Evolutionary conservation across 2,329 filamentous ascomycete genomes (phyloP), one percentile per base, ranked within the genome.

Genomic region (Xylaria sp.): DNA sequence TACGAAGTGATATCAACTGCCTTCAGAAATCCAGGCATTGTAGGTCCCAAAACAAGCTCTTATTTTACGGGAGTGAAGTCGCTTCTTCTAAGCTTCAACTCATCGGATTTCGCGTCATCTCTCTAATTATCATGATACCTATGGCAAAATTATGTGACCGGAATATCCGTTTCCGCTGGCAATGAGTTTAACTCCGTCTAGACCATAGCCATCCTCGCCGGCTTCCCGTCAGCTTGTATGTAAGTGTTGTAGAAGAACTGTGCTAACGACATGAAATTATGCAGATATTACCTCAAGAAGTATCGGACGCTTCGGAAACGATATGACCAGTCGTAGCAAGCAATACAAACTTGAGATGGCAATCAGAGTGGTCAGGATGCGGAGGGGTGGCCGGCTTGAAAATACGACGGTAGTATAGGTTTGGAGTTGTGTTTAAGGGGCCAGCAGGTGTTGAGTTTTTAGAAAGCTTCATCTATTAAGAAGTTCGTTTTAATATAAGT

Each of bases 231-330:
- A 30, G n/a, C 18, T 35, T 5, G 42, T 54, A 18, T 13, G 54
- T 42, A 50, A 34, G 44, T 59, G 18, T 30, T 34, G 59, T 50
- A 59, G 68, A 60, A 71, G 57, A 55, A 56, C 50, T 63, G 48
- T 57, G 58, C 58, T 62, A 59, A 61, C 56, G 55, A 54, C 52
- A 53, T 57, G 64, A 62, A 62, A 47, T 50, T 60, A 63, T 68
- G 63, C 73, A 95, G 91, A 72, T 95, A 96, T 75, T 96, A 94
- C 77, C 80, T 97, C 69, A 96, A 95, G 79, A 84, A 90, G 72
- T 97, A 97, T 77, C 87, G 93, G 67, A 86, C 90, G 30, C 77
- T 97, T 69, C 87, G 88, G 70, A 88, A 94, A 76, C 82, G 91
- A 71, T 97, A 97, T 76, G 82, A 86, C 64, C 75, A 71, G 59